Base-by-base conservation (phyloP, 768 basidiomycete genomes). In the Mrakia gelida region DNA sequence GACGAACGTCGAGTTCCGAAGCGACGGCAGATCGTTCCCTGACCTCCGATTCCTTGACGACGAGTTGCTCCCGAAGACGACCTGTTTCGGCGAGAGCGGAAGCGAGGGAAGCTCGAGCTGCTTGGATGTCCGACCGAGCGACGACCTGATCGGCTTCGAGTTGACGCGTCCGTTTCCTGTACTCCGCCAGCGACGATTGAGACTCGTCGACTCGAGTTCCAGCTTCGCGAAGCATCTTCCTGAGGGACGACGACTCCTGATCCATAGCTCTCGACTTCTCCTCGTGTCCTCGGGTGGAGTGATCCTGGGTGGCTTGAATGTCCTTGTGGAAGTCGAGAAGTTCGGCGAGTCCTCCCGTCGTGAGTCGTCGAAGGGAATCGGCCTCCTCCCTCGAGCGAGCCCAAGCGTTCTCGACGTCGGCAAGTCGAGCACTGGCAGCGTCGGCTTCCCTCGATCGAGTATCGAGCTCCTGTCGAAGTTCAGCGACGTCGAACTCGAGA, bases 311-410 rank as follows among this genome's bases (percentile, higher is more conserved):
- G 18, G 91, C 89, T 83, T 89, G 90, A 73, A 95, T 87, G 81
- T 93, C 92, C 52, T 91, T 89, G 86, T 96, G 95, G 3, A 92
- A 90, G 82, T 95, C 93, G 67, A 97, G 86, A 28, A 97, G 87
- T 82, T 95, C 90, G 32, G 94, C 94, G 3, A 97, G 88, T 81
- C 91, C 89, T 68, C 91, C 90, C 2, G 93, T 96, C 3, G 95
- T 95, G 73, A 94, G 86, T 30, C 92, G 91, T 75, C 94, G 88
- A 84, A 95, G 90, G 2, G 92, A 90, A 83, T 97, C 95, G 3
- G 94, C 93, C 86, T 98, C 94, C 85, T 95, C 92, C 21, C 94
- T 90, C 62, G 94, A 93, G 84, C 94, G 92, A 34, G 92, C 89
- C 91, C 94, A 97, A 13, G 92, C 90, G 82, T 92, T 94, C 85